Percentiles rank a stretch among this genome's conserved stretches.
Evolutionary conservation across 768 basidiomycete genomes (phyloP).

Genomic region (Piloderma croceum): DNA sequence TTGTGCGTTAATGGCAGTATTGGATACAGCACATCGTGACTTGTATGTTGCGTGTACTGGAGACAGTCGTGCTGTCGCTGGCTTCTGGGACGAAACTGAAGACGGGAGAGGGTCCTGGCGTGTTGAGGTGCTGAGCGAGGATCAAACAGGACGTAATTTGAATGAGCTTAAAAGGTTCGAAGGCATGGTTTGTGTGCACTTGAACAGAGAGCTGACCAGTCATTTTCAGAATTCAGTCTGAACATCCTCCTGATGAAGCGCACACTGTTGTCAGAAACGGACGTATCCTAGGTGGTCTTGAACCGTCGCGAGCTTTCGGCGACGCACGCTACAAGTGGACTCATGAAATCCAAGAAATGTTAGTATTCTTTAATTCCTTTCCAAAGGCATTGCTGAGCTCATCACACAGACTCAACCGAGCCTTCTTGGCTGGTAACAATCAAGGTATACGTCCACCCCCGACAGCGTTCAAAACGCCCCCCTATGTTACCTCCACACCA

Average conservation of each 20-base stretch:
- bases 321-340: slow-evolving; percentile 91
- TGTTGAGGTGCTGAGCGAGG: slow-evolving; percentile 90
- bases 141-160: slow-evolving; percentile 91
- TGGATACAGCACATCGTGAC: slow-evolving; percentile 79
- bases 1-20: slow-evolving; percentile 82
- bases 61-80: slow-evolving; percentile 93
- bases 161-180: slow-evolving; percentile 76
- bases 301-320: slow-evolving; percentile 83
- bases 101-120: slow-evolving; percentile 77
- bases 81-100: slow-evolving; percentile 70
- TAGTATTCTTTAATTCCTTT: slow-evolving; percentile 20
- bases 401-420: slow-evolving; percentile 46
- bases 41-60: slow-evolving; percentile 90
- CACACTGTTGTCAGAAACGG: slow-evolving; percentile 71
- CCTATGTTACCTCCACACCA: slow-evolving; percentile 85
- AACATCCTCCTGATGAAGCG: slow-evolving; percentile 77
- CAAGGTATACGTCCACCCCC: slow-evolving; percentile 56
- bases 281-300: slow-evolving; percentile 81
- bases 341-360: slow-evolving; percentile 66
- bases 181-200: neutral
- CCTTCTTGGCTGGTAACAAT: slow-evolving; percentile 62
- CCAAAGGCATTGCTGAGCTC: neutral
- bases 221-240: slow-evolving; percentile 58
- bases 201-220: too few relatives aligned
- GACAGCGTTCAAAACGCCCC: slow-evolving; percentile 71